These are phyloP conservation scores for Podaxis sp. DNA, from an alignment of 768 basidiomycete species.

Conservation along the genomic window DNA sequence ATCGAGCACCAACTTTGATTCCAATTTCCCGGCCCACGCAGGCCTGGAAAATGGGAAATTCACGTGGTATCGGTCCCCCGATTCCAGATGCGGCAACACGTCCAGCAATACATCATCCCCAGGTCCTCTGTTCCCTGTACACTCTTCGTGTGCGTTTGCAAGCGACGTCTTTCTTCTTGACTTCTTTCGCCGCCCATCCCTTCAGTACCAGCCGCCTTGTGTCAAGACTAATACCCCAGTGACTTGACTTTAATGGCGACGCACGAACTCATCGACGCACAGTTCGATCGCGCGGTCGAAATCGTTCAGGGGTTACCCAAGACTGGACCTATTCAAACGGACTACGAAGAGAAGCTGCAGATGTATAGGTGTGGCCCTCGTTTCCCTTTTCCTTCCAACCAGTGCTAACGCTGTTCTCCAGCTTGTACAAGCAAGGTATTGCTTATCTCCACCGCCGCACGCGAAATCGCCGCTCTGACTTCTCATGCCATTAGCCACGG, in stretches of 20 bases:
- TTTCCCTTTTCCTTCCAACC: slow-evolving; percentile 8
- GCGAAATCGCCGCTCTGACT: slow-evolving; percentile 11
- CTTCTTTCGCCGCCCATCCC: neutral
- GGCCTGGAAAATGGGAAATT: neutral
- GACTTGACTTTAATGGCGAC: slow-evolving; percentile 50
- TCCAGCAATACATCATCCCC: neutral
- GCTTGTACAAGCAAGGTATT: slow-evolving; percentile 91
- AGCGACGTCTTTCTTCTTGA: neutral
- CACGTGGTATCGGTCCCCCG: neutral
- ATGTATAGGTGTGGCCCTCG: slow-evolving; percentile 75
- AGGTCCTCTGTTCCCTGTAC: neutral
- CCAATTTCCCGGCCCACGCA: neutral
- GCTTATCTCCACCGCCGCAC: slow-evolving; percentile 9
- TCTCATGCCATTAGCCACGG: slow-evolving; percentile 60
- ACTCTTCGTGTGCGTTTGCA: neutral
- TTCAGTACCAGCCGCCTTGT: neutral
- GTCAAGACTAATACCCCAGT: neutral
- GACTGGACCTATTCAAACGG: slow-evolving; percentile 93
- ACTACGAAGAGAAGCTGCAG: slow-evolving; percentile 90
- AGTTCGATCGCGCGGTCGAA: slow-evolving; percentile 93
- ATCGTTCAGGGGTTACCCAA: slow-evolving; percentile 93
- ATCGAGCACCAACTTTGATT: neutral
- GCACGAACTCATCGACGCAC: slow-evolving; percentile 68
- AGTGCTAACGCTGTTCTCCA: slow-evolving; percentile 28
- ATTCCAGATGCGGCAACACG: neutral